phyloP scores from a whole-genome alignment of 495 filamentous ascomycete genomes.

The Podospora pseudocomata region DNA sequence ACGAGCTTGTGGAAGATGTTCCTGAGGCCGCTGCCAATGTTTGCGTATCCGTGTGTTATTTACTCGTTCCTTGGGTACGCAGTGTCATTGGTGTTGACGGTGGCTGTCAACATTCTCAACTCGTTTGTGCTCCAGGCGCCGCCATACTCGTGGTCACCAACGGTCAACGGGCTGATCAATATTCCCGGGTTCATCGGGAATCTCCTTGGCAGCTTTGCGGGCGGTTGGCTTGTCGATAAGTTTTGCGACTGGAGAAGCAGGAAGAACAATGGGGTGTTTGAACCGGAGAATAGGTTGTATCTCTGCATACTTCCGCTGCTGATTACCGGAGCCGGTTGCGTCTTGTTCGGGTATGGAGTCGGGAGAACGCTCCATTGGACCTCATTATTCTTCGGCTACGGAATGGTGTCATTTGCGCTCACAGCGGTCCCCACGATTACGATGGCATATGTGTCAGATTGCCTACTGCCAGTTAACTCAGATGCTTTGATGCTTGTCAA shows the following conservation, averaged over 20 bases:
- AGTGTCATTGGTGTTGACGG: slow-evolving; percentile 49
- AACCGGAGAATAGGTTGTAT: slow-evolving; percentile 54
- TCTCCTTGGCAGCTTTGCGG: slow-evolving; percentile 41
- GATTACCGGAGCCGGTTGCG: slow-evolving; percentile 37
- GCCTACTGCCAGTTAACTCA: slow-evolving; percentile 32
- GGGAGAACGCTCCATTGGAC: slow-evolving; percentile 31
- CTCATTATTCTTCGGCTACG: slow-evolving; percentile 34
- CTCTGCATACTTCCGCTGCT: slow-evolving; percentile 42
- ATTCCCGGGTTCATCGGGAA: slow-evolving; percentile 47
- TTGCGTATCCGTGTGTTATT: slow-evolving; percentile 40
- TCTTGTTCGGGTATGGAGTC: slow-evolving; percentile 39
- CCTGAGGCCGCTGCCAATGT: slow-evolving; percentile 39
- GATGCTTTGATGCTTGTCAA: slow-evolving; percentile 38
- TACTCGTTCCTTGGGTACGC: slow-evolving; percentile 44
- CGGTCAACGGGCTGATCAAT: slow-evolving; percentile 56
- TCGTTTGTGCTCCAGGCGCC: slow-evolving; percentile 61
- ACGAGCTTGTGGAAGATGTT: slow-evolving; percentile 31
- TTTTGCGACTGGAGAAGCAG: slow-evolving; percentile 46
- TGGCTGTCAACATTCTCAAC: slow-evolving; percentile 63
- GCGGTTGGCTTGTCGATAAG: slow-evolving; percentile 43
- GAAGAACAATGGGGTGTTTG: slow-evolving; percentile 49
- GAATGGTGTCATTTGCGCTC: slow-evolving; percentile 33
- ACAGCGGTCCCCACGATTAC: slow-evolving; percentile 36
- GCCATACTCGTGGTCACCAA: slow-evolving; percentile 58
- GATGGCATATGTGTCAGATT: slow-evolving; percentile 37